Evolutionary conservation across 1,139 yeast species (phyloP).

Genomic region (Candida gigantensis): DNA sequence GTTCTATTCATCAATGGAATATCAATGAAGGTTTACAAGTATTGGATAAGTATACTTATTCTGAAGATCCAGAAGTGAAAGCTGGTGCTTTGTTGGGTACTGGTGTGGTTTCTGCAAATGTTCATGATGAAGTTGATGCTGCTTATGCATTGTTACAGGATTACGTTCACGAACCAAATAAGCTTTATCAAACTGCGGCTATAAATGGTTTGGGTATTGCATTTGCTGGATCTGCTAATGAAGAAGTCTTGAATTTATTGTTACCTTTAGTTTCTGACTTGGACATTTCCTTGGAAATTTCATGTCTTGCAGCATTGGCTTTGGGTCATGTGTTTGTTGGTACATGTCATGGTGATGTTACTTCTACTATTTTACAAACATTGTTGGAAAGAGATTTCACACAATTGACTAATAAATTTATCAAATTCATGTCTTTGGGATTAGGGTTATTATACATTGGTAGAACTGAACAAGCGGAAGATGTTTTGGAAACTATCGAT

Average conservation of each 20-base stretch:
- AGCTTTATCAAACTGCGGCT: conserved; percentile 72
- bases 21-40: conserved; percentile 85
- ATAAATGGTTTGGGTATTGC: conserved; percentile 92
- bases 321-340: conserved; percentile 96
- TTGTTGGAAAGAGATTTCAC: conserved; percentile 78
- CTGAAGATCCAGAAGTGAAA: conserved; percentile 82
- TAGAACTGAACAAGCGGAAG: conserved; percentile 92
- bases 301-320: conserved; percentile 86
- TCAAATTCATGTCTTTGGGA: conserved; percentile 88
- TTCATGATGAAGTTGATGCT: conserved; percentile 95
- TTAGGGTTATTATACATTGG: conserved; percentile 92
- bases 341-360: conserved; percentile 91
- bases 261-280: conserved; percentile 88
- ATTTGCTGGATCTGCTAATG: conserved; percentile 91
- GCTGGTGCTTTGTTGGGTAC: conserved; percentile 97
- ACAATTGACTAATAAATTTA: conserved; percentile 83
- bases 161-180: conserved; percentile 55
- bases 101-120: conserved; percentile 92
- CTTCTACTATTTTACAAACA: conserved; percentile 87
- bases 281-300: conserved; percentile 71
- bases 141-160: conserved; percentile 85
- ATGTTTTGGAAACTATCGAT: conserved; percentile 88
- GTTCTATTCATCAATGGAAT: conserved; percentile 91
- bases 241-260: conserved; percentile 74
- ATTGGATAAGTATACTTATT: conserved; percentile 84